Evolutionary conservation across 2,329 filamentous ascomycete species (phyloP), one percentile per base, ranked within the genome.

Genomic region (Trichoderma arundinaceum): DNA sequence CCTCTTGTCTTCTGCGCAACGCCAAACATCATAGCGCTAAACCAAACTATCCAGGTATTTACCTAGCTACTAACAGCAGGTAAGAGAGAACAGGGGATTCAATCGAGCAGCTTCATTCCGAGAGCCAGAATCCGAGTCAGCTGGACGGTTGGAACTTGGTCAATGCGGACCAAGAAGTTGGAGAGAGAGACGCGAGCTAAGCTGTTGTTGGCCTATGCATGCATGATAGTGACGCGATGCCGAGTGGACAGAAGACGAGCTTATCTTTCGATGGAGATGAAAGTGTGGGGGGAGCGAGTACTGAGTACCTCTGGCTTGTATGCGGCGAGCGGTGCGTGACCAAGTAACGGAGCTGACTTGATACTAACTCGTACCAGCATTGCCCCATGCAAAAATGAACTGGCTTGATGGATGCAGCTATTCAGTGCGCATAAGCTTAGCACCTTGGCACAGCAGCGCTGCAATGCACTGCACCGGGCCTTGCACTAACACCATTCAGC

Each of bases 11-110:
- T 60, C 53, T 57, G 38, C 19, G 22, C 17, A 48, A n/a, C 48
- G 43, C 22, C 22, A 52, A 52, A 52, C 48, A 59, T 65, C 58
- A 61, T 43, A 28, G 58, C 58, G 58, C 58, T 59, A 59, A 59
- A 8, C 46, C 54, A 44, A 35, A 9, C n/a, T n/a, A n/a, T 28
- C 22, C 54, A n/a, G 8, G 28, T 38, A 17, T 32, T 8, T 48
- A n/a, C 53, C 10, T 33, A 12, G 9, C 22, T 58, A 19, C 41
- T 35, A 33, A 35, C 32, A 59, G 56, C 56, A 59, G 43, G 59
- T 62, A 43, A 7, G 46, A 52, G 15, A 38, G 19, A 41, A 28
- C 22, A 28, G 22, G 22, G 22, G 22, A 28, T 3, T 28, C 22
- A 28, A 28, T 28, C 22, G 22, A 28, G 22, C 22, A 28, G 22